Base-by-base conservation (phyloP, 495 filamentous ascomycete species). In the Talaromyces borbonicus region DNA sequence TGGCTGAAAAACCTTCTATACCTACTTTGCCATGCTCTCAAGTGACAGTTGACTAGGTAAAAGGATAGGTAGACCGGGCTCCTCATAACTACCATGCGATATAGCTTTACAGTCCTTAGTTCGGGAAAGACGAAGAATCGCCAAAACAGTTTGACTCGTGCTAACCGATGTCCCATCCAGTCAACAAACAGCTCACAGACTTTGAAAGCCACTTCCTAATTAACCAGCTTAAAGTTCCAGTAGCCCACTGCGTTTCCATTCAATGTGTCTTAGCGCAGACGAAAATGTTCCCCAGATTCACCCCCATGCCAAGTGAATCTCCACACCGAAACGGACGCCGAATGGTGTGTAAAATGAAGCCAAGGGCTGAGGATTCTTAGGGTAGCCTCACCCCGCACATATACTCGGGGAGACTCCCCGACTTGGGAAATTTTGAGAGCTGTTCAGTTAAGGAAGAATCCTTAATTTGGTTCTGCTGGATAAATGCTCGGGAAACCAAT, bases 361-460 rank as follows among this genome's bases (percentile, higher is more conserved):
- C 33, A 36, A 36, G 33, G 12, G 9, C 12, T 20, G 15, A 18
- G 33, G 33, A 14, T 36, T 36, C 12, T 36, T 20, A 18, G 33
- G 20, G 33, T 18, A 36, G n/a, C 15, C 16, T 36, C n/a, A 36
- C 15, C 33, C 33, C 33, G 33, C 33, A 36, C 15, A 2, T 36
- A 36, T 18, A 7, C 33, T 36, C 33, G 33, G 33, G 33, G 33
- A 36, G 33, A 36, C 16, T 36, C 33, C 33, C 33, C 33, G 33
- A 18, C 16, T 18, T 1, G 9, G 7, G 4, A 36, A 8, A 20
- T 20, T 19, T 0, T 36, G 33, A 36, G 33, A 9, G 33, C 5
- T 18, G 11, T 36, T 18, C 33, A 6, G 16, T 19, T 9, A 20
- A 7, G 5, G 9, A 14, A 19, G 33, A 36, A 20, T 18, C 33